Evolutionary conservation across 179 eudicot species (phyloP), one percentile per base, ranked within the genome.

Genomic region (Vitellaria paradoxa): DNA sequence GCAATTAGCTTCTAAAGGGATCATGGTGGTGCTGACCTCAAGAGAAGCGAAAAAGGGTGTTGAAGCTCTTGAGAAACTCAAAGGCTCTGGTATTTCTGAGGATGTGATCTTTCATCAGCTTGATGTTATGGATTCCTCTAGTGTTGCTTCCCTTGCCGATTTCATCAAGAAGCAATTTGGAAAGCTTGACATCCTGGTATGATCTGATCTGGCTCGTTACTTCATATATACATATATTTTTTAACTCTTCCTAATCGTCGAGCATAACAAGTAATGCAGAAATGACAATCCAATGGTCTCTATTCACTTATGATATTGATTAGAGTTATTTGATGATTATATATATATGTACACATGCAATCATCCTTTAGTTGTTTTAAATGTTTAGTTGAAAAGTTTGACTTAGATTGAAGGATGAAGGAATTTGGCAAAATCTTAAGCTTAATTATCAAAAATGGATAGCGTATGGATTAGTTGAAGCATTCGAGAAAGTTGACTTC

Each of bases 91-190:
- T 20, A 65, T 74, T n/a, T 50, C 75, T 6, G 69, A 81, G 2
- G 14, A 12, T 26, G 42, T 79, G 64, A 64, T 70, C 18, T 82
- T 82, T 77, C 85, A 82, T 79, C 85, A 79, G 71, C 85, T 82
- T 61, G 82, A 82, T 76, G 82, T 82, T 1, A 40, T 61, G 3
- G 75, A 79, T 15, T 61, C 80, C n/a, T 67, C 74, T 14, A 79
- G 82, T 57, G 45, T 79, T 56, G 75, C 70, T 60, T 70, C 85
- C 14, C 77, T 82, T 61, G 80, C 80, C 66, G 77, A 76, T 42
- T 82, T 82, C 46, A 26, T 82, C 46, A 79, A 60, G n/a, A 13
- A 50, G 42, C 71, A 79, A 45, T 82, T 75, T 72, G 80, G 80
- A 15, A 76, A 61, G 80, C 82, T 79, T 40, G 85, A 79, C 66